A percentile compares a stretch with the other conserved stretches of the same genome.
Evolutionary conservation across 768 basidiomycete genomes (phyloP).

Genomic region (Mycena alexandri): DNA sequence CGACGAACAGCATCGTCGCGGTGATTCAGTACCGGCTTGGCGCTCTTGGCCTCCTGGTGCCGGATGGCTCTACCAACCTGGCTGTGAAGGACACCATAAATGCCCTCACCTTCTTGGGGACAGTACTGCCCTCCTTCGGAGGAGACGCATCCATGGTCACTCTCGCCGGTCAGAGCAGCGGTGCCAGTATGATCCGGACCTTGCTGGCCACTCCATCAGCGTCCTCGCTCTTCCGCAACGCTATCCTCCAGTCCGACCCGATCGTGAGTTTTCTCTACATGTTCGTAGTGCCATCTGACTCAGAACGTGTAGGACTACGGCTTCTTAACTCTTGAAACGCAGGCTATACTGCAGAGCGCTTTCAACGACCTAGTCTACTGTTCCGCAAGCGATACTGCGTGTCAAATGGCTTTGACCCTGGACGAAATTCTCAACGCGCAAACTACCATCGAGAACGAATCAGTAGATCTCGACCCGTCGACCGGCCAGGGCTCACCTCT

Average conservation of each 20-base stretch:
- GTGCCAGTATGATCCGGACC: slow-evolving; percentile 81
- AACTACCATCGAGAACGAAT: slow-evolving; percentile 56
- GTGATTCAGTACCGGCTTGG: slow-evolving; percentile 90
- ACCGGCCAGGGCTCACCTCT: slow-evolving; percentile 70
- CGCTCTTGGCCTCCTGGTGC: slow-evolving; percentile 80
- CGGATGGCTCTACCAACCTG: slow-evolving; percentile 76
- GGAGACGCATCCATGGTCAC: slow-evolving; percentile 75
- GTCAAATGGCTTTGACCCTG: slow-evolving; percentile 64
- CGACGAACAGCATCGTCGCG: slow-evolving; percentile 81
- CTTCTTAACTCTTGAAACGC: slow-evolving; percentile 68
- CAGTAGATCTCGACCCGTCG: slow-evolving; percentile 62
- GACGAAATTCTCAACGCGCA: slow-evolving; percentile 68
- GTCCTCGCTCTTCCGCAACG: slow-evolving; percentile 76
- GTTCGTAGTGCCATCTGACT: not conserved
- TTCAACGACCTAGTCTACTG: slow-evolving; percentile 67
- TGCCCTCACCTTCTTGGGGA: slow-evolving; percentile 72
- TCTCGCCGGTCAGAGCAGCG: slow-evolving; percentile 86
- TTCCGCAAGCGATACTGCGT: slow-evolving; percentile 57
- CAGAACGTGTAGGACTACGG: slow-evolving; percentile 71
- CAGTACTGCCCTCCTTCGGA: slow-evolving; percentile 72
- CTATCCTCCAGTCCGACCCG: slow-evolving; percentile 89
- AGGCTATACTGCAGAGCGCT: slow-evolving; percentile 63
- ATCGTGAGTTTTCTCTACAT: slow-evolving; percentile 69
- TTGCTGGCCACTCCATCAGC: slow-evolving; percentile 81
- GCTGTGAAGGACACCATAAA: slow-evolving; percentile 77